Evolutionary conservation across 495 filamentous ascomycete species (phyloP), one percentile per base, ranked within the genome.

Genomic region (Aspergillus ostianus): DNA sequence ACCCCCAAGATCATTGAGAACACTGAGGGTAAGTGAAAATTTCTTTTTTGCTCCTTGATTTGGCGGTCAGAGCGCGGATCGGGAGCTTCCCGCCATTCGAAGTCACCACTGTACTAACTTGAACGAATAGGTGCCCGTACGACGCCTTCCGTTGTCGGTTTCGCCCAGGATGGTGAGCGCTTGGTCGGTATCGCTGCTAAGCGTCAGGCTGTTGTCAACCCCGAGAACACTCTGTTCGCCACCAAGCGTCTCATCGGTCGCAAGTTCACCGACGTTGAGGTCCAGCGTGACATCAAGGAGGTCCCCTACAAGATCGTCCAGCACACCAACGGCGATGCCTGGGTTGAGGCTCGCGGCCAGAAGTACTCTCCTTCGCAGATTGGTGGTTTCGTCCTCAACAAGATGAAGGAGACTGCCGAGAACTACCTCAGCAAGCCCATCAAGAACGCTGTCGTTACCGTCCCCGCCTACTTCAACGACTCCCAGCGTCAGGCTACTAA

Each of bases 221-320:
- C 94, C 4, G 94, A 98, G 77, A 98, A 98, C 80, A 98, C 94
- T 51, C 87, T 98, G 52, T 98, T 98, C 73, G 94, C 94, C 77
- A 98, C 94, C 60, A 98, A 98, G 88, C 92, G 94, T 86, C 87
- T 98, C 73, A 98, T 98, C 73, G 94, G 94, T 66, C 92, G 94
- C 72, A 98, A 98, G 82, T 98, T 92, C 83, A 94, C 88, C 72
- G 94, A 98, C 72, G 70, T 83, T 64, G 94, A 98, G 83, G 92
- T 96, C 45, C 94, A 98, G 84, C 90, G 93, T 71, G 94, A 98
- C 67, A 93, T 98, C 75, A 90, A 94, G 78, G 91, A 98, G 78
- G 94, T 98, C 15, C 94, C 94, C 55, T 98, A 96, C 85, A 98
- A 98, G 85, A 98, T 98, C 68, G 88, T 98, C 50, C 93, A 97